A percentile compares a stretch with the other conserved stretches of the same genome.
Conservation (phyloP, 257 asterid species). For the Nicotiana paniculata region DNA sequence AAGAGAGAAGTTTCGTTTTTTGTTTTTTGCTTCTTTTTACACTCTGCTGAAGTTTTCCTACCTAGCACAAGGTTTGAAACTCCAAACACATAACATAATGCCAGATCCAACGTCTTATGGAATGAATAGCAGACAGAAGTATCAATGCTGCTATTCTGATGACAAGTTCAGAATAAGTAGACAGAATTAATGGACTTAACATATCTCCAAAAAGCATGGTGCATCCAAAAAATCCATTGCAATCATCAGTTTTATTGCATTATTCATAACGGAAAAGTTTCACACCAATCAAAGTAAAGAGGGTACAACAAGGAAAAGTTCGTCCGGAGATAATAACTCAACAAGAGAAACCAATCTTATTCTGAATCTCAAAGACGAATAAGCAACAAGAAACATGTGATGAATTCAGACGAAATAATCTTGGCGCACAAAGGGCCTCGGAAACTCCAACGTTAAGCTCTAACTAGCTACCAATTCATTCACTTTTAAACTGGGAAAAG, state of each 20-base stretch:
- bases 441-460: not conserved
- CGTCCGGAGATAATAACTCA: not conserved
- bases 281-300: not conserved
- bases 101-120: not conserved
- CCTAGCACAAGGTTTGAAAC: constrained; percentile 1
- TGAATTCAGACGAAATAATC: not conserved
- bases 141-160: not conserved
- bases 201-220: not conserved
- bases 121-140: not conserved
- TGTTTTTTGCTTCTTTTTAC: not conserved
- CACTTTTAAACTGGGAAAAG: not conserved
- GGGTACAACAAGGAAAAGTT: not conserved
- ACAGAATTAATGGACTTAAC: not conserved
- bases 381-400: not conserved
- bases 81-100: not conserved
- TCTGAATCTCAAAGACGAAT: not conserved
- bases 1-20: not conserved
- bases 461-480: not conserved
- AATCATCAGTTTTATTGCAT: constrained; percentile 1
- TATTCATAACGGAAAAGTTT: not conserved
- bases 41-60: not conserved
- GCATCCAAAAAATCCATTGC: not conserved
- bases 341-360: not conserved
- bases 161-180: not conserved
- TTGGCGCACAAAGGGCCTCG: not conserved